Percentiles rank a stretch among this genome's conserved stretches.
phyloP scores from a whole-genome alignment of 1,284 basidiomycete species.

The Kwoniella shivajii region DNA sequence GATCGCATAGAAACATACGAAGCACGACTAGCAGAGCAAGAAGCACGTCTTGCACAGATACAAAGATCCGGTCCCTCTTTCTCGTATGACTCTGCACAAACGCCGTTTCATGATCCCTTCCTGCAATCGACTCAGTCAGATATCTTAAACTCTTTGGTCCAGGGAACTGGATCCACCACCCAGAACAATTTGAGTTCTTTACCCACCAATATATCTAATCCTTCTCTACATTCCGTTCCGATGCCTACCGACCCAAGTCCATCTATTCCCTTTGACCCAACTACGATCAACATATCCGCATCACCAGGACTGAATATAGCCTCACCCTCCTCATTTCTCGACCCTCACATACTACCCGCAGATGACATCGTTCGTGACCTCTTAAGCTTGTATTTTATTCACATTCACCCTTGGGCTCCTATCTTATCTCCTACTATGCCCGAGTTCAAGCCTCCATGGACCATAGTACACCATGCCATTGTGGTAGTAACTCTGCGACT shows the following conservation, averaged over 20 bases:
- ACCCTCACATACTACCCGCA: slow-evolving; percentile 47
- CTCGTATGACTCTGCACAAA: slow-evolving; percentile 17
- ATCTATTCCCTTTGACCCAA: slow-evolving; percentile 22
- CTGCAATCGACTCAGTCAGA: slow-evolving; percentile 11
- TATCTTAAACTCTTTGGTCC: background rate
- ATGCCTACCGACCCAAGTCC: slow-evolving; percentile 15
- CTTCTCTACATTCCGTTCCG: slow-evolving; percentile 1
- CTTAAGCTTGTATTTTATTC: slow-evolving; percentile 45
- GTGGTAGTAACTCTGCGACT: slow-evolving; percentile 51
- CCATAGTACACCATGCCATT: slow-evolving; percentile 52
- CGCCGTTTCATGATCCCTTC: slow-evolving; percentile 14
- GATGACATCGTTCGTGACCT: slow-evolving; percentile 52
- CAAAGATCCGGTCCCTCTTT: slow-evolving; percentile 17
- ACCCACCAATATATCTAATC: slow-evolving; percentile 7
- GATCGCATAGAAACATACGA: slow-evolving; percentile 40
- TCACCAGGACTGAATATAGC: slow-evolving; percentile 31
- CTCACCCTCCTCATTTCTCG: slow-evolving; percentile 38
- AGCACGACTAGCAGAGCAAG: slow-evolving; percentile 36
- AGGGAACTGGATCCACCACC: background rate
- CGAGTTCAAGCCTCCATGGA: slow-evolving; percentile 44
- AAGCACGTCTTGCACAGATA: slow-evolving; percentile 32
- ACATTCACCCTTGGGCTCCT: slow-evolving; percentile 53
- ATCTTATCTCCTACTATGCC: slow-evolving; percentile 41
- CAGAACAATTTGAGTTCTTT: slow-evolving; percentile 3
- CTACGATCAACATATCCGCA: slow-evolving; percentile 28